These are phyloP conservation scores for Globisporangium abappressorium DNA, from an alignment of 352 stramenopile genomes.

Conservation along the genomic window DNA sequence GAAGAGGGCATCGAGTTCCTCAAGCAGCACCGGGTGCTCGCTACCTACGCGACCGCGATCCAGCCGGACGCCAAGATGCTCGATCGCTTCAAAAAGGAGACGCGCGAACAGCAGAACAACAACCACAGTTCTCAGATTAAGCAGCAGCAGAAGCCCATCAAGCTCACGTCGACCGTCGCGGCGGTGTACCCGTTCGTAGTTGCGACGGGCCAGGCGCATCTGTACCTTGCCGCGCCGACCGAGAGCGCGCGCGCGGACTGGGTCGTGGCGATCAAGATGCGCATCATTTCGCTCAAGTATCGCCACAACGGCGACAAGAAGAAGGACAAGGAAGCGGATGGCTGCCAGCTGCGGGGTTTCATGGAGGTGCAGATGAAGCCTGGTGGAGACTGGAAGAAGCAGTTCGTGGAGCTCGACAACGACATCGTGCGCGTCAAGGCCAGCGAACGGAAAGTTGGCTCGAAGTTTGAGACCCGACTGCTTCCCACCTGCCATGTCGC, in stretches of 20 bases:
- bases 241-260: conserved; percentile 54
- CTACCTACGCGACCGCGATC: conserved; percentile 41
- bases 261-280: conserved; percentile 58
- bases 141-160: not conserved
- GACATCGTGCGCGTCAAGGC: conserved; percentile 64
- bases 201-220: conserved; percentile 48
- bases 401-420: conserved; percentile 64
- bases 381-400: conserved; percentile 46
- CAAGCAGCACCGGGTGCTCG: conserved; percentile 29
- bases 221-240: conserved; percentile 42
- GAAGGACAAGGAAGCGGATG: conserved; percentile 8
- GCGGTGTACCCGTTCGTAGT: conserved; percentile 57
- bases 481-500: conserved; percentile 46
- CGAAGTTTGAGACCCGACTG: conserved; percentile 49
- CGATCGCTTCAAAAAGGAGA: conserved; percentile 27
- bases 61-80: conserved; percentile 32
- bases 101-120: conserved; percentile 26
- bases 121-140: not conserved
- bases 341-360: conserved; percentile 44
- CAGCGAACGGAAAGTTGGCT: conserved; percentile 50
- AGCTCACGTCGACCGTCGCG: conserved; percentile 11
- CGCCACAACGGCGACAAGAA: conserved; percentile 32
- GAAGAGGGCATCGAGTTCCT: conserved; percentile 61
- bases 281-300: conserved; percentile 67
- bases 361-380: conserved; percentile 55